A percentile compares a stretch with the other conserved stretches of the same genome.
Evolutionary conservation across 2,329 filamentous ascomycete genomes (phyloP).

Genomic region (Exserohilum turcica): DNA sequence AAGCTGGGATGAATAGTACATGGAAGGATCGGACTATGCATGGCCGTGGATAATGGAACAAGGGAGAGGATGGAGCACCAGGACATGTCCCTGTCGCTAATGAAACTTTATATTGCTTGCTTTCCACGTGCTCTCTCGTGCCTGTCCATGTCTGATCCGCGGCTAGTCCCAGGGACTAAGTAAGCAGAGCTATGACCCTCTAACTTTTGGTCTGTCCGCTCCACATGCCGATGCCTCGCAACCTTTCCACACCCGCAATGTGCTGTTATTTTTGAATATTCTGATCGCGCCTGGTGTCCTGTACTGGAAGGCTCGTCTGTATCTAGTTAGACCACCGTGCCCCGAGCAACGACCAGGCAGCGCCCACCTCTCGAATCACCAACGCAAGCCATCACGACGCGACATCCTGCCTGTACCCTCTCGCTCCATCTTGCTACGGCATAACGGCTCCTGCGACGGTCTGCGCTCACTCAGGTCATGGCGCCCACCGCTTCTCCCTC

Average conservation of each 20-base stretch:
- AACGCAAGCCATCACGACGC: background rate
- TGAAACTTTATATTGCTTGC: background rate
- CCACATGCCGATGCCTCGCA: slow-evolving; percentile 10
- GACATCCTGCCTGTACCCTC: background rate
- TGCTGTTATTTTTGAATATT: background rate
- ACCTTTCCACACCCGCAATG: background rate
- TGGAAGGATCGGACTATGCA: slow-evolving; percentile 5
- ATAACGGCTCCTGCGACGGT: background rate
- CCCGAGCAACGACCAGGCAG: background rate
- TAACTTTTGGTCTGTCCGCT: slow-evolving; percentile 15
- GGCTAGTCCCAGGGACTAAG: background rate
- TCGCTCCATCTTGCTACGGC: background rate
- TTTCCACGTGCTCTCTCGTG: background rate
- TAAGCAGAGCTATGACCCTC: slow-evolving; percentile 28
- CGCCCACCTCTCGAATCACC: background rate
- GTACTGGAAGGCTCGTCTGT: background rate
- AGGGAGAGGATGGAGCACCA: background rate
- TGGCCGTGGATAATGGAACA: slow-evolving; percentile 22
- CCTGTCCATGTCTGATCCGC: background rate
- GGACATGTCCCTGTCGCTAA: background rate
- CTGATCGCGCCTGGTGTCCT: background rate
- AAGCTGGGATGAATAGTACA: slow-evolving; percentile 19
- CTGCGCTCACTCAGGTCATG: slow-evolving; percentile 25
- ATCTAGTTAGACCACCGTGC: background rate
- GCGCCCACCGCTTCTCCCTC: slow-evolving; percentile 36